These are phyloP conservation scores for Nicotiana sylvestris DNA, from an alignment of 257 asterid species.

Conservation along the genomic window DNA sequence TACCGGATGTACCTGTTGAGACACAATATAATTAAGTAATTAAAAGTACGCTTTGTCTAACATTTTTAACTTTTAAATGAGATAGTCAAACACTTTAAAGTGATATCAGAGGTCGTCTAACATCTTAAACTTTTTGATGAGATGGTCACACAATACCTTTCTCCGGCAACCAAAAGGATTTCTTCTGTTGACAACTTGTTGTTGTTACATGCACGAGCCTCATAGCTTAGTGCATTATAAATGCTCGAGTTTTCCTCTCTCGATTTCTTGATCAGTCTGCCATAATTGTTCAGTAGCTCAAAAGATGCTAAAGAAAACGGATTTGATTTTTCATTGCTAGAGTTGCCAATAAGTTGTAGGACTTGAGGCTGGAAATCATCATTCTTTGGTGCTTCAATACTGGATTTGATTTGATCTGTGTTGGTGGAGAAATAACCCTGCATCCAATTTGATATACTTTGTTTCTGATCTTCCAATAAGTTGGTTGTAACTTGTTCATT, in stretches of 20 bases:
- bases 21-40: neutral
- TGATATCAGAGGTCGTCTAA: neutral
- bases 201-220: neutral
- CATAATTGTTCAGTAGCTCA: constrained; percentile 31
- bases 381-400: neutral
- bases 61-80: neutral
- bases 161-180: constrained; percentile 51
- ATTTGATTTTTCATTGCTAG: constrained; percentile 12
- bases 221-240: neutral
- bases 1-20: constrained; percentile 38
- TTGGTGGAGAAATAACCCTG: constrained; percentile 7
- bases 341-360: constrained; percentile 17
- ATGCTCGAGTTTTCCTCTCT: constrained; percentile 2
- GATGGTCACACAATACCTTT: constrained; percentile 16
- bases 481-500: neutral
- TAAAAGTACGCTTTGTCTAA: neutral
- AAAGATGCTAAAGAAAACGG: constrained; percentile 30
- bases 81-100: neutral
- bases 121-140: neutral
- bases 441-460: neutral
- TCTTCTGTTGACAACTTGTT: constrained; percentile 39
- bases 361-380: constrained; percentile 1
- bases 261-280: constrained; percentile 24
- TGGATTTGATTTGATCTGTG: neutral
- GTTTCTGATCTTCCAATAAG: neutral